These are phyloP conservation scores for Ganoderma leucocontextum DNA, from an alignment of 1,284 basidiomycete species.

Conservation along the genomic window DNA sequence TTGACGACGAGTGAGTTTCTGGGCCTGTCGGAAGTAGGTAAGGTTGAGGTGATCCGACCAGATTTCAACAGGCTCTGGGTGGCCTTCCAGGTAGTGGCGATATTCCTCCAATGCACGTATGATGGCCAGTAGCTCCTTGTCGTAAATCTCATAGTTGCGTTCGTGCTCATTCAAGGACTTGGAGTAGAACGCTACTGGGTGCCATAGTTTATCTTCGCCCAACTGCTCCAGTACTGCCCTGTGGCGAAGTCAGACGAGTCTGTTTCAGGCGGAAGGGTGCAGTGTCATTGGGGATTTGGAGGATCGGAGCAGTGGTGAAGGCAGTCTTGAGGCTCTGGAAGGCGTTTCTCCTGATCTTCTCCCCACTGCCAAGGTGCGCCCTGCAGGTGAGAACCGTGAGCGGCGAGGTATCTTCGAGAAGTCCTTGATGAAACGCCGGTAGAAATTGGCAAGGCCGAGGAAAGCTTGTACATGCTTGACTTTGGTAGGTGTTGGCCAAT, in stretches of 20 bases:
- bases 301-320: not conserved
- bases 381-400: slow-evolving; percentile 31
- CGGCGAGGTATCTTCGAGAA: slow-evolving; percentile 40
- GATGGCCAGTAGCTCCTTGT: slow-evolving; percentile 50
- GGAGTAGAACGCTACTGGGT: slow-evolving; percentile 22
- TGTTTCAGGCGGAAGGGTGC: not conserved
- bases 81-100: slow-evolving; percentile 43
- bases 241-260: slow-evolving; percentile 20
- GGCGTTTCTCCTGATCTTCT: slow-evolving; percentile 27
- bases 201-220: slow-evolving; percentile 20
- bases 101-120: slow-evolving; percentile 42
- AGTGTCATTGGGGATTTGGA: not conserved
- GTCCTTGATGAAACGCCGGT: slow-evolving; percentile 41
- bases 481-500: slow-evolving; percentile 24
- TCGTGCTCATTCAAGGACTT: slow-evolving; percentile 12
- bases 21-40: slow-evolving; percentile 46
- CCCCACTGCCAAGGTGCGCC: slow-evolving; percentile 33
- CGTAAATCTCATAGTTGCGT: slow-evolving; percentile 47
- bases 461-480: slow-evolving; percentile 28
- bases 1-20: slow-evolving; percentile 48
- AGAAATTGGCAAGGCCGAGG: slow-evolving; percentile 30
- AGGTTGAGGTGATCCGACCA: slow-evolving; percentile 55
- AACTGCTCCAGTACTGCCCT: slow-evolving; percentile 19
- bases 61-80: slow-evolving; percentile 20
- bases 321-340: slow-evolving; percentile 40